Evolutionary conservation across 2,329 filamentous ascomycete species (phyloP), one percentile per base, ranked within the genome.

Genomic region (Fusarium sp.): DNA sequence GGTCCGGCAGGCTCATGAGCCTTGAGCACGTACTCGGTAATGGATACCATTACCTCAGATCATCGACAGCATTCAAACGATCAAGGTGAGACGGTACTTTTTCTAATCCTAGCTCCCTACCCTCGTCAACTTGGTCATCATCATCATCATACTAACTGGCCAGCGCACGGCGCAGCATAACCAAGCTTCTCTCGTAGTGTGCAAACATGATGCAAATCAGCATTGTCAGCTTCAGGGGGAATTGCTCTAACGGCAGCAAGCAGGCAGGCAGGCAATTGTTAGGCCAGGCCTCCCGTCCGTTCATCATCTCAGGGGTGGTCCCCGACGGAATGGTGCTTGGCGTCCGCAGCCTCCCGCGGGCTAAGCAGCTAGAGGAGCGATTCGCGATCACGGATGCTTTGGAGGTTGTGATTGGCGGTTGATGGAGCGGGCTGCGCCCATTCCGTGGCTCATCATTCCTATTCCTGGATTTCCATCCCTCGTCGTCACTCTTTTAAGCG

Each of bases 341-440:
- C 56, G 47, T 64, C 42, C 59, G 66, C 63, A 75, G 69, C 66
- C 73, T 75, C 73, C 73, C 66, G 65, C 52, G 47, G 47, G 47
- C 47, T 52, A 52, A 52, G 24, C 47, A 71, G 56, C 35, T 62
- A 45, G 50, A 57, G 52, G 59, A 35, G 18, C 31, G 60, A 63
- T 63, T 54, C 31, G 60, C 45, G 45, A 40, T 35, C 13, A 38
- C 29, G 47, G 62, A n/a, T 34, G 18, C 47, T 52, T 16, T 31
- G 27, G 27, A 31, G 27, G 10, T 3, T 56, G 34, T 54, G 35
- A 63, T 54, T 63, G 60, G 60, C 29, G 20, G 27, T 27, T 57
- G 13, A 34, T 27, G 35, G 37, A 42, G 47, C n/a, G 37, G 27
- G 62, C 47, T 34, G 37, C 35, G 38, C 61, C 61, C 61, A 64